Base-by-base conservation (phyloP, 2,329 filamentous ascomycete genomes). In the Fusarium vanettenii region DNA sequence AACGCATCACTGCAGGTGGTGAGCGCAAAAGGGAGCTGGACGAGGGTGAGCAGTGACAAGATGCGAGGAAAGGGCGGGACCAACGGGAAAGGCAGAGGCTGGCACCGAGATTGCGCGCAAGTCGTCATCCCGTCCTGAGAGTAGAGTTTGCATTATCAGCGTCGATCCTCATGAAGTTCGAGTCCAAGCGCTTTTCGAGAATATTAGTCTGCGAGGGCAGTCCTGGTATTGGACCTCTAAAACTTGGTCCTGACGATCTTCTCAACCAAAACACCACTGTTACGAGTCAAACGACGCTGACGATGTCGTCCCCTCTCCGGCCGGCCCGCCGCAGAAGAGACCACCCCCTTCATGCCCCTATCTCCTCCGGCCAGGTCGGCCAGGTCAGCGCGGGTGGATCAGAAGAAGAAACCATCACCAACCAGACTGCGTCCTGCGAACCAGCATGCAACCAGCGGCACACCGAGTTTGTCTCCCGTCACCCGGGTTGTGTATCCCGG, bases 1-100 rank as follows among this genome's bases (percentile, higher is more conserved):
- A 86, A 82, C 84, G 78, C 84, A 86, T 81, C 84, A 81, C 70
- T 85, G 84, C 84, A 85, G 80, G 68, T 73, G 66, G 65, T 72
- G 76, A 77, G 72, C 72, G 72, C 73, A 75, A 78, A 79, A 78
- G 60, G 68, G 77, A 77, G 76, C 67, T 70, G 55, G 31, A 56
- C 33, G 73, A 66, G 69, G 50, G 67, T 66, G 57, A 41, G 52
- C 57, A 65, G 67, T 41, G 63, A 67, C 52, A 71, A 61, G 66
- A 67, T 35, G 61, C 13, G 64, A 67, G 65, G n/a, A 63, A 75
- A 73, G 43, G 45, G 57, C 41, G 39, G 39, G 29, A 50, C 60
- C 35, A 55, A 41, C 59, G 50, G 62, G 60, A 69, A 74, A 71
- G 48, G 20, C 61, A 55, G 68, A 76, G 76, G 70, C 67, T 69